Base-by-base conservation (phyloP, 805 yeast genomes). In the Barnettozyma siamensis region DNA sequence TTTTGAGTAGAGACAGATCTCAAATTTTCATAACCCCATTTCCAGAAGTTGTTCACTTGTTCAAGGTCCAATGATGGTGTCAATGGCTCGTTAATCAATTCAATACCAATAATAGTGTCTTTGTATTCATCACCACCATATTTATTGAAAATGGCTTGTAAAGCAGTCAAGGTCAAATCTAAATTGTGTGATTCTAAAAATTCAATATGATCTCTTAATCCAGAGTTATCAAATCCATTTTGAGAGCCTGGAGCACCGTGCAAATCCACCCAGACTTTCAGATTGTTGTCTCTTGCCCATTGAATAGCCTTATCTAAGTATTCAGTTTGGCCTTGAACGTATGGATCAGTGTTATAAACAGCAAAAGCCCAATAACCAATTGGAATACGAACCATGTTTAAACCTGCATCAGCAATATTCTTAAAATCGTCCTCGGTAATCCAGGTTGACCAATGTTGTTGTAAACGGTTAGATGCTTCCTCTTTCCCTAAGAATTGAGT, bases 211-310 rank as follows among this genome's bases (percentile, higher is more conserved):
- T 83, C 96, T 54, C 95, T 75, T 47, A 76, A 66, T 21, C 98
- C 98, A 8, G 95, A 86, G 68, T 89, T 89, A 63, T 89, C 98
- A 57, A 88, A 91, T 12, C 97, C 97, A 60, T 89, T 89, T 63
- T 89, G 98, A 18, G 95, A 84, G 18, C 96, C 97, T 27, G 96
- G 94, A n/a, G 84, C 95, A 47, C 97, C 97, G 60, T 89, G 98
- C 55, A 89, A 64, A 62, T 91, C 97, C 33, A 89, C 73, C 96
- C 96, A 88, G 19, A 78, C 95, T 57, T 80, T 80, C 48, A 89
- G 57, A 31, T 70, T 73, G 49, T 79, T 56, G 15, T 67, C 65
- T 37, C 75, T 61, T 33, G 86, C 78, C 96, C 96, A 91, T 15
- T 58, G 72, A 32, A 89, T 64, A 13, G 96, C 95, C 55, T 72